Conservation (phyloP, 805 yeast species). For the Candida krabiensis region DNA sequence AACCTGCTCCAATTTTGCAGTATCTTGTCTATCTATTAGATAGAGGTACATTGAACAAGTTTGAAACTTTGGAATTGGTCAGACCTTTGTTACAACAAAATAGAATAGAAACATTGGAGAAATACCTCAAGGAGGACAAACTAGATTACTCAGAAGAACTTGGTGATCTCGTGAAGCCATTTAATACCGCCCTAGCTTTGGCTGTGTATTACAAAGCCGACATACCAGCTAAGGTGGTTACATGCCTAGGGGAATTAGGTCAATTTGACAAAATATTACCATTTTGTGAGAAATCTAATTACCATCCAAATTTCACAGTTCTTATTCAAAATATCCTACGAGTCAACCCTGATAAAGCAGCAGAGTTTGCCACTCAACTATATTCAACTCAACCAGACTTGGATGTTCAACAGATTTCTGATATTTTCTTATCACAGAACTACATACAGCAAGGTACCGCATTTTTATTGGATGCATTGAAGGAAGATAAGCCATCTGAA, state of each 20-base stretch:
- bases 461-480: constrained; percentile 89
- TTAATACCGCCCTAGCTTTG: constrained; percentile 80
- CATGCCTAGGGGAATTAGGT: constrained; percentile 90
- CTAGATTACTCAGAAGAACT: constrained; percentile 93
- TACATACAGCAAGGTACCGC: constrained; percentile 98
- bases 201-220: constrained; percentile 87
- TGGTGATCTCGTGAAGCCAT: constrained; percentile 92
- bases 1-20: constrained; percentile 89
- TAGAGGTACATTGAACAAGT: constrained; percentile 87
- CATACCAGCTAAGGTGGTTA: constrained; percentile 84
- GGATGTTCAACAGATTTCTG: constrained; percentile 85
- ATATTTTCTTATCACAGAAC: constrained; percentile 91
- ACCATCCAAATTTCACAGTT: constrained; percentile 85
- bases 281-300: constrained; percentile 85
- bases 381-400: constrained; percentile 62
- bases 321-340: constrained; percentile 88
- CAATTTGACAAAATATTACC: constrained; percentile 96
- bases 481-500: constrained; percentile 89
- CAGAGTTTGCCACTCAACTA: constrained; percentile 91
- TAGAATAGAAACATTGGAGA: constrained; percentile 89
- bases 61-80: constrained; percentile 92
- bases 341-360: constrained; percentile 95
- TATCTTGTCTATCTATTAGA: constrained; percentile 90
- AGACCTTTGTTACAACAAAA: constrained; percentile 95
- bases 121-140: constrained; percentile 95